These are phyloP conservation scores for Fistulinella staudtii DNA, from an alignment of 1,284 basidiomycete genomes.

Conservation along the genomic window DNA sequence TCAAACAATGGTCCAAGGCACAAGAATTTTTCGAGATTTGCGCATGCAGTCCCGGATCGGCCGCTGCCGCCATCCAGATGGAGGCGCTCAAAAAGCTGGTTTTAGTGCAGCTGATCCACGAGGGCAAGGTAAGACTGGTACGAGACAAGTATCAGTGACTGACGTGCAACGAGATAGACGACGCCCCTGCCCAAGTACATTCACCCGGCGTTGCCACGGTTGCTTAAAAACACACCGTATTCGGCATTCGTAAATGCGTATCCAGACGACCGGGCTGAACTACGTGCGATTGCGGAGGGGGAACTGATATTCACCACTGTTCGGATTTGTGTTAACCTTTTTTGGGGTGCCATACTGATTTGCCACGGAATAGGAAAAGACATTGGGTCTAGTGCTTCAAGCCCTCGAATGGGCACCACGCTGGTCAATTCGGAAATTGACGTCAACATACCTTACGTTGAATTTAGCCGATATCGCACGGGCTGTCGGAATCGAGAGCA, in stretches of 20 bases:
- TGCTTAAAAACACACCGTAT: constrained; percentile 64
- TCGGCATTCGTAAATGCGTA: constrained; percentile 58
- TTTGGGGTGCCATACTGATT: constrained; percentile 12
- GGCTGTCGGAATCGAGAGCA: constrained; percentile 51
- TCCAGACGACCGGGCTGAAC: constrained; percentile 43
- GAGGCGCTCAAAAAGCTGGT: constrained; percentile 82
- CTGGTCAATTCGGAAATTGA: constrained; percentile 74
- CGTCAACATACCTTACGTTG: constrained; percentile 73
- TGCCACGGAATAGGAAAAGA: constrained; percentile 56
- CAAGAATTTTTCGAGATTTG: constrained; percentile 76
- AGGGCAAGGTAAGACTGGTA: constrained; percentile 52
- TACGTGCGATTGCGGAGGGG: constrained; percentile 48
- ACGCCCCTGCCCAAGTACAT: constrained; percentile 66
- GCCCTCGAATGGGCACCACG: constrained; percentile 64
- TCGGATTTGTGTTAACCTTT: constrained; percentile 11
- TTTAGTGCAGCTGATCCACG: constrained; percentile 69
- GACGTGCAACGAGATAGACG: constrained; percentile 36
- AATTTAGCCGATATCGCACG: constrained; percentile 65
- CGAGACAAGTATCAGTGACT: background rate
- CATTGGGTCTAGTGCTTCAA: constrained; percentile 61
- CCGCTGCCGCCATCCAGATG: constrained; percentile 68
- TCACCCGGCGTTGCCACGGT: constrained; percentile 47
- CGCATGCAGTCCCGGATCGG: constrained; percentile 64
- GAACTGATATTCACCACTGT: constrained; percentile 54
- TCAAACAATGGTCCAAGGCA: constrained; percentile 62